phyloP scores from a whole-genome alignment of 257 asterid species.

The Solanum pimpinellifolium region DNA sequence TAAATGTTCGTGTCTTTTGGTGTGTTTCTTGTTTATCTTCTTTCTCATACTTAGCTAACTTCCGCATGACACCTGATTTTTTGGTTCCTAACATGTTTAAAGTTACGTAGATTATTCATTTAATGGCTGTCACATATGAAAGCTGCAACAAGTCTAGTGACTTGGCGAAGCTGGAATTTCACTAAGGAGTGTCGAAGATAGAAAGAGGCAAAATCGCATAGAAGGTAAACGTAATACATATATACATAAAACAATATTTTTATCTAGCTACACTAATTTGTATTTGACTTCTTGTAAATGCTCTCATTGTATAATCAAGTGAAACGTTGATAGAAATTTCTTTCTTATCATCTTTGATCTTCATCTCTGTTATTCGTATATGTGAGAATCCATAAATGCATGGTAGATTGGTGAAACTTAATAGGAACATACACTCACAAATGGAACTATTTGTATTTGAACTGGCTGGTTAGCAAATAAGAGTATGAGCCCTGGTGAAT shows the following conservation, averaged over 20 bases:
- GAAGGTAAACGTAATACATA: too few relatives aligned
- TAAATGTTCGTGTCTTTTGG: too few relatives aligned
- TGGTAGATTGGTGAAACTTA: not conserved
- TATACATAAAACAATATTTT: not conserved
- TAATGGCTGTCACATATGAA: not conserved
- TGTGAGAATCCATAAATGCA: not conserved
- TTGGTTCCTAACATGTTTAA: not conserved
- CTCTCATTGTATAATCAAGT: not conserved
- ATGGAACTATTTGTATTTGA: not conserved
- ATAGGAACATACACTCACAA: not conserved
- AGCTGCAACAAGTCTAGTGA: not conserved
- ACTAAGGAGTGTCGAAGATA: not conserved
- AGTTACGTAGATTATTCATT: not conserved
- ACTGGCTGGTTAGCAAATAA: slow-evolving; percentile 3
- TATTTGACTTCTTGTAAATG: not conserved
- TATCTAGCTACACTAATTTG: not conserved
- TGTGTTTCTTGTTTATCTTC: too few relatives aligned
- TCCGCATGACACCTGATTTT: too few relatives aligned
- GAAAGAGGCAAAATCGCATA: too few relatives aligned
- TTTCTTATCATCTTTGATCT: not conserved
- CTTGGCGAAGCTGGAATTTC: not conserved
- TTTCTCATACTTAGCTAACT: too few relatives aligned
- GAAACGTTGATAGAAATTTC: not conserved
- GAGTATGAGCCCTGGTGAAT: slow-evolving; percentile 62
- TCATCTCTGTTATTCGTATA: not conserved